Percentiles rank a stretch among this genome's conserved stretches.
Evolutionary conservation across 805 yeast species (phyloP).

Genomic region (Saturnispora besseyi): DNA sequence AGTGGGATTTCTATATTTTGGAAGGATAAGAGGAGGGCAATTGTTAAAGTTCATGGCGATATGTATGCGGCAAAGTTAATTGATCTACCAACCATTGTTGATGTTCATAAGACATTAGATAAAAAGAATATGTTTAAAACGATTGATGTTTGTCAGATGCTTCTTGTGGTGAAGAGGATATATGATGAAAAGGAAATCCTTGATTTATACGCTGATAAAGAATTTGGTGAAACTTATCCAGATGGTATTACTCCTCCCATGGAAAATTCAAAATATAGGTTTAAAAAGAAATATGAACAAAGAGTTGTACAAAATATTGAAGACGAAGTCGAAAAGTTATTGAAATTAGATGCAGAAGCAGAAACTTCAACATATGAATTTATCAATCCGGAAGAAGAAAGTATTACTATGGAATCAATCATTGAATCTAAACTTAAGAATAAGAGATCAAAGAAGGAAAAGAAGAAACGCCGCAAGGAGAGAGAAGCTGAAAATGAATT

Average conservation of each 20-base stretch:
- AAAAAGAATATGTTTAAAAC: conserved; percentile 82
- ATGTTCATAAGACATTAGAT: conserved; percentile 82
- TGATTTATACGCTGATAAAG: conserved; percentile 34
- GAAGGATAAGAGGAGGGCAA: conserved; percentile 74
- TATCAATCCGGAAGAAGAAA: conserved; percentile 34
- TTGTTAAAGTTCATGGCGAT: conserved; percentile 59
- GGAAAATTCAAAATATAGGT: conserved; percentile 60
- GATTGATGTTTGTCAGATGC: conserved; percentile 76
- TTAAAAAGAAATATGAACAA: conserved; percentile 61
- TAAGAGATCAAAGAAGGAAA: conserved; percentile 20
- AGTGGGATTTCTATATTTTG: conserved; percentile 68
- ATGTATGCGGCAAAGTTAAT: conserved; percentile 76
- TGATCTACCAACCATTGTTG: conserved; percentile 84
- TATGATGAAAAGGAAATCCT: conserved; percentile 37
- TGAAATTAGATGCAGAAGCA: conserved; percentile 73
- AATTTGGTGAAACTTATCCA: conserved; percentile 38
- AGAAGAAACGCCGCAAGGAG: conserved; percentile 15
- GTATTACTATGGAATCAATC: conserved; percentile 29
- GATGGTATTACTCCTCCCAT: conserved; percentile 83
- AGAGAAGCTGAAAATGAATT: conserved; percentile 3
- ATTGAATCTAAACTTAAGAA: conserved; percentile 19
- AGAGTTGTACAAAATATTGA: conserved; percentile 72
- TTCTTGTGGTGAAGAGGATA: conserved; percentile 56
- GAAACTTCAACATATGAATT: conserved; percentile 72
- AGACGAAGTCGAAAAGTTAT: conserved; percentile 63